Evolutionary conservation across 768 basidiomycete species (phyloP).

Genomic region (Trametes coccinea): DNA sequence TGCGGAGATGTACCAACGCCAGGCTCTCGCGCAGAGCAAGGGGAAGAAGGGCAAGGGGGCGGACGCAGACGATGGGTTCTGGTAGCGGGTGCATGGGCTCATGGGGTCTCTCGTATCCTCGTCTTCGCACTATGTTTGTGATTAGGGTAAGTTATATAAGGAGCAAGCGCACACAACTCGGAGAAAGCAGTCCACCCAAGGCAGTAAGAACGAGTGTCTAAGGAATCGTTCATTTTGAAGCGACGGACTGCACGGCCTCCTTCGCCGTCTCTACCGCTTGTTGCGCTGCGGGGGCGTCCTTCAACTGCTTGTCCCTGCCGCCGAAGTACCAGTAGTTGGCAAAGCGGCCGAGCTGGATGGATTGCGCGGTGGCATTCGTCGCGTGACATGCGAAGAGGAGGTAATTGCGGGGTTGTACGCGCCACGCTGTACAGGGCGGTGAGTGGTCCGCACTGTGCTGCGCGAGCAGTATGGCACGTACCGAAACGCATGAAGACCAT

Average conservation of each 20-base stretch:
- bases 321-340: constrained; percentile 90
- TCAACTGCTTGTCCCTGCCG: constrained; percentile 70
- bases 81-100: constrained; percentile 42
- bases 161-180: constrained; percentile 1
- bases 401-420: constrained; percentile 94
- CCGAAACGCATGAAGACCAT: constrained; percentile 95
- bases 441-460: neutral
- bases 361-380: constrained; percentile 88
- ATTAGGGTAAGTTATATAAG: constrained; percentile 16
- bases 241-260: constrained; percentile 41
- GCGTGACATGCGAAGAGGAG: constrained; percentile 91
- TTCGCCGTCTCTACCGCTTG: constrained; percentile 50
- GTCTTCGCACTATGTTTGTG: neutral
- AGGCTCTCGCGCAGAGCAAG: constrained; percentile 77
- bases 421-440: constrained; percentile 66
- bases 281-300: constrained; percentile 27
- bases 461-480: constrained; percentile 31
- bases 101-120: neutral
- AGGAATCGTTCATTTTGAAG: constrained; percentile 21
- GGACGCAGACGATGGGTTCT: constrained; percentile 74
- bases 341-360: constrained; percentile 81
- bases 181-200: neutral
- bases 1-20: constrained; percentile 91
- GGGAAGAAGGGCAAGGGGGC: constrained; percentile 70
- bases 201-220: neutral